phyloP scores from a whole-genome alignment of 1,139 yeast species.

The Scheffersomyces quercinus region DNA sequence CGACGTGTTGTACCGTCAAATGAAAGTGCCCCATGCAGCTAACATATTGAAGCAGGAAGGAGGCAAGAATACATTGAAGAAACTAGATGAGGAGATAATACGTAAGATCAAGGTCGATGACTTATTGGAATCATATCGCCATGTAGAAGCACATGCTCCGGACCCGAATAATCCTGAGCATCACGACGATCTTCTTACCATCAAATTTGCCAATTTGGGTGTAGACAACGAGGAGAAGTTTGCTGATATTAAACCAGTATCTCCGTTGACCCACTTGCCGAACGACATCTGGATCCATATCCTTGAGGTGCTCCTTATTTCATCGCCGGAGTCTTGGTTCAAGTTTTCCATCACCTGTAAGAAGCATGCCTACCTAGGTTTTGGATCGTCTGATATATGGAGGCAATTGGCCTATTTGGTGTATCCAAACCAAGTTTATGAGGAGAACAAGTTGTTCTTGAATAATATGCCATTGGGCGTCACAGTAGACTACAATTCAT shows the following conservation, averaged over 20 bases:
- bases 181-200: conserved; percentile 20
- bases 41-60: conserved; percentile 25
- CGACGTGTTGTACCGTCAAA: conserved; percentile 63
- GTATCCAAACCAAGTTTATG: conserved; percentile 59
- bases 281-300: conserved; percentile 63
- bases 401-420: conserved; percentile 53
- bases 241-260: conserved; percentile 42
- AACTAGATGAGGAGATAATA: conserved; percentile 33
- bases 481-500: conserved; percentile 21
- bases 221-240: conserved; percentile 28
- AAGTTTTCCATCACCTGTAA: conserved; percentile 63
- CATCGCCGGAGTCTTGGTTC: conserved; percentile 68
- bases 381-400: conserved; percentile 57
- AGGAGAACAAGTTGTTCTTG: conserved; percentile 31
- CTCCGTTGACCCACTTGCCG: conserved; percentile 59
- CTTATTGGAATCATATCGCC: conserved; percentile 32
- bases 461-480: conserved; percentile 8
- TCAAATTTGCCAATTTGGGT: conserved; percentile 35
- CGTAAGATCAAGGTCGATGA: conserved; percentile 39
- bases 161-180: conserved; percentile 20
- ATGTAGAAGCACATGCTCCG: conserved; percentile 30
- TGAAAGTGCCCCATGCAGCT: conserved; percentile 37
- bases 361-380: conserved; percentile 61
- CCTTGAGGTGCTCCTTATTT: conserved; percentile 50
- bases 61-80: conserved; percentile 31